phyloP scores from a whole-genome alignment of 257 asterid species.

The Nicotiana attenuata region DNA sequence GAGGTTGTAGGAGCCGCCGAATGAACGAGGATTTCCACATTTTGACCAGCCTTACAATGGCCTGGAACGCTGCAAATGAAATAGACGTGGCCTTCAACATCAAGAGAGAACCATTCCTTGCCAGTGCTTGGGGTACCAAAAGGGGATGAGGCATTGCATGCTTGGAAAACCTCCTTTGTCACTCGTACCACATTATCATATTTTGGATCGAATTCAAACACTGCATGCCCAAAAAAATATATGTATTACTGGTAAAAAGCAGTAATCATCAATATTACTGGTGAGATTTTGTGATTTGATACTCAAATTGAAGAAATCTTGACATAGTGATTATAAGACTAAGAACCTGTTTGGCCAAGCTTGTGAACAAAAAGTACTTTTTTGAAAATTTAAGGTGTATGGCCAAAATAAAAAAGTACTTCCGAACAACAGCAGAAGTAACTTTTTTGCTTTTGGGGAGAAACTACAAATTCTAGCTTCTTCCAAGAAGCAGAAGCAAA shows the following conservation, averaged over 20 bases:
- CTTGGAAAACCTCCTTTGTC: conserved; percentile 33
- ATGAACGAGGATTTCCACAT: conserved; percentile 26
- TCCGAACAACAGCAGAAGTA: no score
- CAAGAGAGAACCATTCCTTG: conserved; percentile 34
- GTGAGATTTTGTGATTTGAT: not conserved
- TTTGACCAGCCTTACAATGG: conserved; percentile 50
- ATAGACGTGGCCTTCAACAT: conserved; percentile 37
- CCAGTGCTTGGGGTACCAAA: conserved; percentile 29
- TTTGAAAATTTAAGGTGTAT: no score
- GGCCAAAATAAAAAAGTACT: no score
- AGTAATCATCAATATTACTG: not conserved
- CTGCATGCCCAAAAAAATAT: conserved; percentile 16
- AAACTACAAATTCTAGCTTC: no score
- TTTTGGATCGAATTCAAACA: conserved; percentile 38
- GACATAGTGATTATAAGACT: not conserved
- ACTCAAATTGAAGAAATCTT: not conserved
- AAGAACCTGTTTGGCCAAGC: no score
- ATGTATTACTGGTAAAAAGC: not conserved
- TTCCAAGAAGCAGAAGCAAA: no score
- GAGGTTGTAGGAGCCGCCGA: not conserved
- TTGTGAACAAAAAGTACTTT: no score
- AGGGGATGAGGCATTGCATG: conserved; percentile 35
- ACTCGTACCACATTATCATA: conserved; percentile 47
- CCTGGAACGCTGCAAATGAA: conserved; percentile 38
- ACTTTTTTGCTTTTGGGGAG: no score